These are phyloP conservation scores for Maudiozyma pseudohumilis DNA, from an alignment of 805 yeast genomes.

Conservation along the genomic window DNA sequence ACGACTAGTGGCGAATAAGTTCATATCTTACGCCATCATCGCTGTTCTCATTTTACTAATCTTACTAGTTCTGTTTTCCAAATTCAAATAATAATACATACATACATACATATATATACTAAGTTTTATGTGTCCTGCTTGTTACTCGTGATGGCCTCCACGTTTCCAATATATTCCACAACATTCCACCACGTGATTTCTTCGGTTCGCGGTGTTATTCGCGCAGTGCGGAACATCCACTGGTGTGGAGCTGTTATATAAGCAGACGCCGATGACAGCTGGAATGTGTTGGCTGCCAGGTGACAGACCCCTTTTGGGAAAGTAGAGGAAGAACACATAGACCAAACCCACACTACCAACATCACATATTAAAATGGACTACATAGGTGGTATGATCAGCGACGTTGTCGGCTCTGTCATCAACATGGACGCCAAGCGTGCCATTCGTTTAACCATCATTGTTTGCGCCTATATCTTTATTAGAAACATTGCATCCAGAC, in stretches of 20 bases:
- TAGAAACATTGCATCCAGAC: constrained; percentile 47
- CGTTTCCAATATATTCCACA: too few species aligned
- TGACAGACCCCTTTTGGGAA: too few species aligned
- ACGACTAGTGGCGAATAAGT: constrained; percentile 81
- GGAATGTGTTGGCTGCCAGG: too few species aligned
- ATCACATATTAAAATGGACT: background rate
- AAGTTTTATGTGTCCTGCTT: too few species aligned
- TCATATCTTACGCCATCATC: constrained; percentile 84
- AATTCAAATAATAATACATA: constrained; percentile 42
- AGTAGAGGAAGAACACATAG: too few species aligned
- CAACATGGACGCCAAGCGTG: constrained; percentile 8
- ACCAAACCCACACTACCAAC: background rate
- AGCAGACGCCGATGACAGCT: too few species aligned
- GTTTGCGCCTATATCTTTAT: constrained; percentile 55
- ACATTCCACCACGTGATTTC: too few species aligned
- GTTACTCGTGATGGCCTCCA: too few species aligned
- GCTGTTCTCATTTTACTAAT: constrained; percentile 77
- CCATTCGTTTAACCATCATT: constrained; percentile 32
- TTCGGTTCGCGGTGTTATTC: too few species aligned
- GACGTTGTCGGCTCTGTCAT: constrained; percentile 1
- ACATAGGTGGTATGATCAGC: background rate
- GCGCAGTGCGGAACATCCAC: too few species aligned
- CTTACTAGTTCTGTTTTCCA: constrained; percentile 71
- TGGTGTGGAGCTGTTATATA: too few species aligned
- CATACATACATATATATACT: background rate